Conservation (phyloP, 306 rosid species). For the barrel medic (Medicago truncatula) region MtrunA17r5.0-ANR NC_053042.1:49749001-49749500, state of each 20-base stretch:
- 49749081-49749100: slow-evolving; percentile 18
- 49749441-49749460: too few relatives aligned
- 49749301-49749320: too few relatives aligned
- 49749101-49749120: background rate
- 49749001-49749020: slow-evolving; percentile 85
- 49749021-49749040: slow-evolving; percentile 71
- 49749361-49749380: background rate
- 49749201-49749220: background rate
- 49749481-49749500: too few relatives aligned
- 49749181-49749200: background rate
- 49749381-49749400: background rate
- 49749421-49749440: background rate
- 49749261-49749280: background rate
- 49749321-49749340: background rate
- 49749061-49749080: slow-evolving; percentile 92
- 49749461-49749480: background rate
- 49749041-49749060: slow-evolving; percentile 95
- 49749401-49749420: background rate
- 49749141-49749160: background rate
- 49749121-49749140: background rate
- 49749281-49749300: background rate
- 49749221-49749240: background rate
- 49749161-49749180: background rate
- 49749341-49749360: background rate
- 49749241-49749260: too few relatives aligned